Evolutionary conservation across 352 stramenopile genomes (phyloP).

Genomic region (Elongisporangium prolatum): DNA sequence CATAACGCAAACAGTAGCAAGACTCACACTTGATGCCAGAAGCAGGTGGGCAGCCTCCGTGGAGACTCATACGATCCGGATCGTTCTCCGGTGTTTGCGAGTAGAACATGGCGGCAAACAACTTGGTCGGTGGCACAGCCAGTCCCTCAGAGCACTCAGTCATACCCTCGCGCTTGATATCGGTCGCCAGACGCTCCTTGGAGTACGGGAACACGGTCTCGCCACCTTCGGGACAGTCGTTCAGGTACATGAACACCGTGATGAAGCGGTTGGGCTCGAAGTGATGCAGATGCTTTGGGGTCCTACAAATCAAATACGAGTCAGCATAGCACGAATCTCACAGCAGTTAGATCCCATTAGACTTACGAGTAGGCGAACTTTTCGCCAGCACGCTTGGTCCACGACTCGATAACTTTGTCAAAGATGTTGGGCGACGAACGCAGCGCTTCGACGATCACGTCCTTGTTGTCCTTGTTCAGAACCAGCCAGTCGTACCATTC

Average conservation of each 20-base stretch:
- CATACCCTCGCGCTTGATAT: slow-evolving; percentile 62
- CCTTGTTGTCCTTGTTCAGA: slow-evolving; percentile 35
- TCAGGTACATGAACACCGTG: slow-evolving; percentile 95
- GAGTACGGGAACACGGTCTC: slow-evolving; percentile 93
- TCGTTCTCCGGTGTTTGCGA: slow-evolving; percentile 60
- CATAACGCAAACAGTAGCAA: slow-evolving; percentile 1
- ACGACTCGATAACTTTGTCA: slow-evolving; percentile 37
- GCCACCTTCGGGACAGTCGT: slow-evolving; percentile 89
- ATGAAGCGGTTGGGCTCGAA: slow-evolving; percentile 91
- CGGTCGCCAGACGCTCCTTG: slow-evolving; percentile 44
- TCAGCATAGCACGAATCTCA: too few relatives aligned
- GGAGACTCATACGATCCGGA: slow-evolving; percentile 48
- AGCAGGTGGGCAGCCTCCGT: slow-evolving; percentile 54
- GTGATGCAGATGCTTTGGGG: slow-evolving; percentile 38
- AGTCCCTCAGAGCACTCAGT: slow-evolving; percentile 57
- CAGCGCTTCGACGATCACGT: slow-evolving; percentile 47
- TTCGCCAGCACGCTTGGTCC: slow-evolving; percentile 39
- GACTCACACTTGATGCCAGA: slow-evolving; percentile 59
- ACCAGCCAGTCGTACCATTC: slow-evolving; percentile 51
- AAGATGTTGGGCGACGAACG: slow-evolving; percentile 30
- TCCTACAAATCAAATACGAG: slow-evolving; percentile 13
- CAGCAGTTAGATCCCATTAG: neutral
- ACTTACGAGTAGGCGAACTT: slow-evolving; percentile 39
- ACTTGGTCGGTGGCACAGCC: slow-evolving; percentile 54
- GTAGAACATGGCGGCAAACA: slow-evolving; percentile 72